These are phyloP conservation scores for Gillenia trifoliata DNA, from an alignment of 306 rosid genomes.

Conservation along the genomic window DNA sequence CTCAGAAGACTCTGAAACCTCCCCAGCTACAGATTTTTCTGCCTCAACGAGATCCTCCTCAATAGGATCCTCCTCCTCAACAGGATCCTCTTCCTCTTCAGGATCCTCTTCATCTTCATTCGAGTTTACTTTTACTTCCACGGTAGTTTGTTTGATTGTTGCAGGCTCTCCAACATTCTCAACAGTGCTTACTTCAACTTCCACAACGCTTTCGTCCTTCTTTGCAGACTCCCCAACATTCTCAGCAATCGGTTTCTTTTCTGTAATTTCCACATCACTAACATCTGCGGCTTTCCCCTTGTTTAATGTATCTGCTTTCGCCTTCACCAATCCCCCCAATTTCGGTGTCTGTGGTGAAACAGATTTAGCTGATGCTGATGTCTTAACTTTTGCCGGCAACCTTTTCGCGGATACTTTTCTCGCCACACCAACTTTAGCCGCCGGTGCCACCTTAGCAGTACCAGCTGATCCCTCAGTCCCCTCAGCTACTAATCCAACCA, in stretches of 20 bases:
- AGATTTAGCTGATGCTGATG: slow-evolving; percentile 6
- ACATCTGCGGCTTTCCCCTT: slow-evolving; percentile 26
- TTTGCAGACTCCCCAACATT: slow-evolving; percentile 20
- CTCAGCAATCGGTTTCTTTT: slow-evolving; percentile 18
- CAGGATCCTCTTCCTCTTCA: neutral
- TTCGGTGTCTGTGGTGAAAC: slow-evolving; percentile 14
- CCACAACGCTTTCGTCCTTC: slow-evolving; percentile 30
- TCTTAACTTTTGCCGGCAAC: slow-evolving; percentile 26
- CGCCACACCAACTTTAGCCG: slow-evolving; percentile 20
- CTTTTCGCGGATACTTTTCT: slow-evolving; percentile 26
- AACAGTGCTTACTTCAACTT: slow-evolving; percentile 28
- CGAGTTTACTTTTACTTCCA: neutral
- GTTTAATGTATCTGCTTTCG: slow-evolving; percentile 30
- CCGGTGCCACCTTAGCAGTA: slow-evolving; percentile 16
- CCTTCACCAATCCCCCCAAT: slow-evolving; percentile 27
- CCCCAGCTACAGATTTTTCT: slow-evolving; percentile 16
- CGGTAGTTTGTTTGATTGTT: neutral
- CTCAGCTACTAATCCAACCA: slow-evolving; percentile 20
- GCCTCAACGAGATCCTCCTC: slow-evolving; percentile 5
- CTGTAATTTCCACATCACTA: slow-evolving; percentile 12
- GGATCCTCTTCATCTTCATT: neutral
- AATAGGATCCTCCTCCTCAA: neutral
- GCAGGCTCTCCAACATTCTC: slow-evolving; percentile 24
- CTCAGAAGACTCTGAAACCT: slow-evolving; percentile 22
- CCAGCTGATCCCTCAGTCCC: slow-evolving; percentile 25